A percentile compares a stretch with the other conserved stretches of the same genome.
These are phyloP conservation scores for Oenanthe javanica DNA, from an alignment of 140 eudicot species.

Conservation along the genomic window DNA sequence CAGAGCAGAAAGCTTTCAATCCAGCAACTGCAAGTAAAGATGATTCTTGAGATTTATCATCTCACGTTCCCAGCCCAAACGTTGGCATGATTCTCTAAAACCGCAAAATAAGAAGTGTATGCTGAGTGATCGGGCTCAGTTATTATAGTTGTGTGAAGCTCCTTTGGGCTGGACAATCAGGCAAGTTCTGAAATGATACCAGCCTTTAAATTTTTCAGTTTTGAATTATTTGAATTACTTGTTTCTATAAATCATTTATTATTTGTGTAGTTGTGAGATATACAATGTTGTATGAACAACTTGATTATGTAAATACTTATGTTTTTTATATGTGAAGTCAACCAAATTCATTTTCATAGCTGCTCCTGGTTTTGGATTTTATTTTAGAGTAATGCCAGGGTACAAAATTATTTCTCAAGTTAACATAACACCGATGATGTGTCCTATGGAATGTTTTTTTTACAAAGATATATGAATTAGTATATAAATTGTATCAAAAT, in stretches of 20 bases:
- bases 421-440: too few relatives aligned
- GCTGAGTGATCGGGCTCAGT: neutral
- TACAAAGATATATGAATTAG: too few relatives aligned
- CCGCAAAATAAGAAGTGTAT: slow-evolving; percentile 27
- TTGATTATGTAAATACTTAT: neutral
- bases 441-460: too few relatives aligned
- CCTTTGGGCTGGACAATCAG: slow-evolving; percentile 9
- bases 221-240: slow-evolving; percentile 22
- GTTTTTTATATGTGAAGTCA: neutral
- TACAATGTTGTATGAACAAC: neutral
- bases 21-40: slow-evolving; percentile 27
- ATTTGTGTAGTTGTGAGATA: neutral
- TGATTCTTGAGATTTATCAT: slow-evolving; percentile 19
- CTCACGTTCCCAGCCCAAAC: neutral
- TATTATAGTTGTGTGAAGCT: slow-evolving; percentile 18
- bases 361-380: too few relatives aligned
- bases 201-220: neutral
- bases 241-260: neutral
- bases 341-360: neutral
- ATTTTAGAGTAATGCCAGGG: too few relatives aligned
- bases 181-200: slow-evolving; percentile 4
- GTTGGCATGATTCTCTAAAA: slow-evolving; percentile 10
- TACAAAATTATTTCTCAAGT: too few relatives aligned
- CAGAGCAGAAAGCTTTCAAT: slow-evolving; percentile 65
- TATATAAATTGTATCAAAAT: too few relatives aligned